A percentile compares a stretch with the other conserved stretches of the same genome.
phyloP scores from a whole-genome alignment of 306 rosid species.

The Cicer pinnatifidum region DNA sequence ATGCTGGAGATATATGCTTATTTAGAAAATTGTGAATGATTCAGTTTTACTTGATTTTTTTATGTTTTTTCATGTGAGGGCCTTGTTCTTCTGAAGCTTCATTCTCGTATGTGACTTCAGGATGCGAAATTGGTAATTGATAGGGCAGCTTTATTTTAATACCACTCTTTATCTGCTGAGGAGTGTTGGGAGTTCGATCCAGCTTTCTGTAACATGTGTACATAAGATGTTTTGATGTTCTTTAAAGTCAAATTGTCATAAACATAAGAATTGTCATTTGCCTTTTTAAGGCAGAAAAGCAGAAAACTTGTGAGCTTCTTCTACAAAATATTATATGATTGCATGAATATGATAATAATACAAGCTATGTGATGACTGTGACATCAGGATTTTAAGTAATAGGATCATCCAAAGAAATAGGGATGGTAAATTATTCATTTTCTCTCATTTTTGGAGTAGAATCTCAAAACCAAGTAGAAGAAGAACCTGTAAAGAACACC shows the following conservation, averaged over 20 bases:
- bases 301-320: constrained; percentile 29
- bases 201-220: neutral
- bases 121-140: constrained; percentile 12
- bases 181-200: constrained; percentile 11
- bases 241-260: neutral
- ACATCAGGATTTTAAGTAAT: neutral
- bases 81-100: constrained; percentile 11
- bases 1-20: neutral
- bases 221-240: neutral
- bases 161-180: neutral
- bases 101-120: neutral
- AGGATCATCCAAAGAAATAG: neutral
- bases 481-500: constrained; percentile 79
- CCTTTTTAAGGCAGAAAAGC: constrained; percentile 13
- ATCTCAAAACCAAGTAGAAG: constrained; percentile 86
- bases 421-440: constrained; percentile 50
- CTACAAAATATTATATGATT: constrained; percentile 1
- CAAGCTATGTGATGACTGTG: constrained; percentile 29
- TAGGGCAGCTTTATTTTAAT: neutral
- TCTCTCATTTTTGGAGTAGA: constrained; percentile 87
- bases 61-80: neutral
- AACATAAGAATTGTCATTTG: neutral
- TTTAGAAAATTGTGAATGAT: neutral
- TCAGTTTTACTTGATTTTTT: neutral
- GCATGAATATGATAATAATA: neutral